These are phyloP conservation scores for Pythium guiyangense DNA, from an alignment of 352 stramenopile species.

Conservation along the genomic window DNA sequence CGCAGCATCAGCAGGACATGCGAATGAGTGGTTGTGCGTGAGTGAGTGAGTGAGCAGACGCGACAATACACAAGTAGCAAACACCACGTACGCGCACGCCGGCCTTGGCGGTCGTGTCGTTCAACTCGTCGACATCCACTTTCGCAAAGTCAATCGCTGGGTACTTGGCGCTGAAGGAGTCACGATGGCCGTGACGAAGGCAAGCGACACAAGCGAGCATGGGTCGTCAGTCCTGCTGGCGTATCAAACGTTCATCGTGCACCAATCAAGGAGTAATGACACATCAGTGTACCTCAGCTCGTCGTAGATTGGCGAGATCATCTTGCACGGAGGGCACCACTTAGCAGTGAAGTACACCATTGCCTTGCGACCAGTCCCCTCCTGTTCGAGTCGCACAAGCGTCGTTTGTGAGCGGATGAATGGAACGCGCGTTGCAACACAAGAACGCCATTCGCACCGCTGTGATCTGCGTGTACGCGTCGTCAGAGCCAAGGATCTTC, in stretches of 20 bases:
- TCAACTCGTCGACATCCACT: slow-evolving; percentile 80
- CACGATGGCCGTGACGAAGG: neutral
- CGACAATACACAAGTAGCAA: too few relatives aligned
- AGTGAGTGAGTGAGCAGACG: neutral
- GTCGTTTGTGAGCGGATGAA: neutral
- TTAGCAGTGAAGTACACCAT: slow-evolving; percentile 89
- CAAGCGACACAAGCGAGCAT: neutral
- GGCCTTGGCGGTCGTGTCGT: slow-evolving; percentile 72
- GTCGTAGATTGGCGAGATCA: slow-evolving; percentile 87
- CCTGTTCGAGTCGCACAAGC: slow-evolving; percentile 17
- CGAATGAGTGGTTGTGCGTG: neutral
- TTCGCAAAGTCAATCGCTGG: slow-evolving; percentile 79
- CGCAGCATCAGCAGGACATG: neutral
- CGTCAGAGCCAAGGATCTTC: slow-evolving; percentile 70
- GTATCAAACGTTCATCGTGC: neutral
- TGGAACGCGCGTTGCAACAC: neutral
- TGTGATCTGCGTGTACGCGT: slow-evolving; percentile 65
- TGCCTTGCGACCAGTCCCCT: slow-evolving; percentile 57
- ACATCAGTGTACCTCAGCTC: slow-evolving; percentile 52
- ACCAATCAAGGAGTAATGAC: neutral
- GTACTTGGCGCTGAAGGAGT: slow-evolving; percentile 37
- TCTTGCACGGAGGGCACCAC: slow-evolving; percentile 91
- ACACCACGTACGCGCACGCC: slow-evolving; percentile 64
- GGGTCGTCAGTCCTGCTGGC: neutral
- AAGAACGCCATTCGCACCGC: slow-evolving; percentile 30